Percentiles rank a stretch among this genome's conserved stretches.
Conservation (phyloP, 192 early-diverging fungal species). For the Entomortierella parvispora region DNA sequence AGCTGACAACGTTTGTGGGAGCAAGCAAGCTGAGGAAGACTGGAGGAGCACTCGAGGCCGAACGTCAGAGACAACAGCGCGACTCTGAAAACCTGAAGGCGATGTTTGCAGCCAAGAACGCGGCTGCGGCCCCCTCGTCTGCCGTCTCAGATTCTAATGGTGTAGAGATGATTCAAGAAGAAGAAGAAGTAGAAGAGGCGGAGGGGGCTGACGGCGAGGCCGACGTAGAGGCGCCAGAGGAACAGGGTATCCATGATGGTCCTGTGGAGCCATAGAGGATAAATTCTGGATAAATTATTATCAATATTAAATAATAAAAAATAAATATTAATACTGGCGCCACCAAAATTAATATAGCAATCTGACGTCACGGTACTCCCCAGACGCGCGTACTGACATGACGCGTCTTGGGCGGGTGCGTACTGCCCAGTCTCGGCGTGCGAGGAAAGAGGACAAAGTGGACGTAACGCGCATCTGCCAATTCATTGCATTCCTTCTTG, state of each 20-base stretch:
- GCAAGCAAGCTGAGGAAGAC: slow-evolving; percentile 73
- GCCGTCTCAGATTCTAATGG: not conserved
- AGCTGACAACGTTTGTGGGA: slow-evolving; percentile 70
- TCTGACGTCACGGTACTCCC: no score
- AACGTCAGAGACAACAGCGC: slow-evolving; percentile 71
- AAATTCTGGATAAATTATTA: no score
- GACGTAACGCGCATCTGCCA: not conserved
- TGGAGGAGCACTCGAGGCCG: slow-evolving; percentile 77
- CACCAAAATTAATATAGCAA: no score
- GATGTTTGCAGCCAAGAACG: slow-evolving; percentile 33
- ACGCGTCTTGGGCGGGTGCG: no score
- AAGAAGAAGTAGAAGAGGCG: not conserved
- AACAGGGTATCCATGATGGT: no score
- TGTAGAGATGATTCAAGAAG: not conserved
- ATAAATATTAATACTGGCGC: no score
- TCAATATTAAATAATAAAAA: no score
- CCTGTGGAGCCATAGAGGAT: no score
- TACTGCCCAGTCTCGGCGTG: not conserved
- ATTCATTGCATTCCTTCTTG: not conserved
- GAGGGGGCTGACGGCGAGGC: not conserved
- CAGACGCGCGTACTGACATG: no score
- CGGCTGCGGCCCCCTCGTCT: not conserved
- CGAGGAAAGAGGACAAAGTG: not conserved
- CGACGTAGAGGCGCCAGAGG: no score
- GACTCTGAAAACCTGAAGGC: slow-evolving; percentile 66